Conservation (phyloP, 2,329 filamentous ascomycete species). For the Penicillium frequentans region DNA sequence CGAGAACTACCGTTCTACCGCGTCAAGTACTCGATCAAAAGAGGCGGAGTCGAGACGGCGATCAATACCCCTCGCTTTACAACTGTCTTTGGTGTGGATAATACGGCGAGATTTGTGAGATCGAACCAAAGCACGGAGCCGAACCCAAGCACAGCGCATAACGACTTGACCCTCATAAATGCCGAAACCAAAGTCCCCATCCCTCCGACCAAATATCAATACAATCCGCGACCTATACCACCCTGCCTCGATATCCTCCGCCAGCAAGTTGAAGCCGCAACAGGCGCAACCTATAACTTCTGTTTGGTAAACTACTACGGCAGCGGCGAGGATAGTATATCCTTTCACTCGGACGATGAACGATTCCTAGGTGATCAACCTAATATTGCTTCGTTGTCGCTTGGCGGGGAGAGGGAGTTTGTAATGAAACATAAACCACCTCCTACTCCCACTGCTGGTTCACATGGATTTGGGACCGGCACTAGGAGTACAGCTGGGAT, state of each 20-base stretch:
- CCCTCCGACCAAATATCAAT: conserved; percentile 54
- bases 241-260: conserved; percentile 66
- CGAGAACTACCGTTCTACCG: conserved; percentile 73
- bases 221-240: conserved; percentile 68
- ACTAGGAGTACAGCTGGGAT: neutral
- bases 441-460: conserved; percentile 9
- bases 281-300: conserved; percentile 71
- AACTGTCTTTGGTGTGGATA: conserved; percentile 62
- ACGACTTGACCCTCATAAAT: conserved; percentile 36
- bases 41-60: conserved; percentile 61
- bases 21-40: conserved; percentile 70
- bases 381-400: conserved; percentile 71
- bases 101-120: conserved; percentile 62
- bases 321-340: conserved; percentile 73
- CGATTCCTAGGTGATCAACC: conserved; percentile 69
- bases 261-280: conserved; percentile 63
- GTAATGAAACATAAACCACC: conserved; percentile 74
- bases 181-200: conserved; percentile 43
- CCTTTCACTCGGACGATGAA: conserved; percentile 80
- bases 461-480: neutral
- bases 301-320: conserved; percentile 82
- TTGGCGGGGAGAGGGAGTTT: conserved; percentile 73
- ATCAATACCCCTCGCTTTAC: conserved; percentile 65
- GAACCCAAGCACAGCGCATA: neutral
- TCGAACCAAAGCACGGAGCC: neutral